These are phyloP conservation scores for Coprinopsis marcescibilis DNA, from an alignment of 768 basidiomycete species.

Conservation along the genomic window DNA sequence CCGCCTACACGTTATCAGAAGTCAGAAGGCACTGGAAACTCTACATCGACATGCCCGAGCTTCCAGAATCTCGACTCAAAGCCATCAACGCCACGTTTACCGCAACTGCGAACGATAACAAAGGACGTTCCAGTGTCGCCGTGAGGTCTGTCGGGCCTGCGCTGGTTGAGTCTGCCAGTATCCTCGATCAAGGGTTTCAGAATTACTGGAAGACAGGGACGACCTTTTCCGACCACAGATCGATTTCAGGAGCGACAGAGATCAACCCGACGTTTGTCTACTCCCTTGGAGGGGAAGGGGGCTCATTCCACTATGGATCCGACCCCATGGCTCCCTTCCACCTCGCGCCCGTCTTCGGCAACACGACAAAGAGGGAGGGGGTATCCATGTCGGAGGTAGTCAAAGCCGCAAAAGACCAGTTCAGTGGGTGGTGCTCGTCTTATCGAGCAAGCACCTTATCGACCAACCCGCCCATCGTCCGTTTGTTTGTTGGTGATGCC, in stretches of 20 bases:
- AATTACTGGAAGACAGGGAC: conserved; percentile 39
- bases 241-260: conserved; percentile 15
- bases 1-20: conserved; percentile 31
- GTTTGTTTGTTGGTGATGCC: conserved; percentile 37
- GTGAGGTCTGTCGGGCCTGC: conserved; percentile 35
- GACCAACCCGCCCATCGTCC: conserved; percentile 21
- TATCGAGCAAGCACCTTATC: conserved; percentile 11
- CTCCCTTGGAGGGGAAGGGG: conserved; percentile 31
- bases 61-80: conserved; percentile 16
- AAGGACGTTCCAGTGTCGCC: not conserved
- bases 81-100: conserved; percentile 15
- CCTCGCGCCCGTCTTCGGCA: conserved; percentile 24
- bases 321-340: conserved; percentile 39
- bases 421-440: conserved; percentile 10
- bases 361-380: not conserved
- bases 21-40: conserved; percentile 37
- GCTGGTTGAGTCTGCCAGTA: conserved; percentile 14
- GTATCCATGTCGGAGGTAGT: not conserved
- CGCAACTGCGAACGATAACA: conserved; percentile 1
- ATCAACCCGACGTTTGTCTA: conserved; percentile 46
- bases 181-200: conserved; percentile 14
- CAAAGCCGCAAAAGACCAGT: conserved; percentile 11
- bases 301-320: conserved; percentile 38
- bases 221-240: conserved; percentile 17
- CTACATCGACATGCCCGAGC: conserved; percentile 17